Conservation (phyloP, 768 basidiomycete genomes). For the Trametopsis cervina region DNA sequence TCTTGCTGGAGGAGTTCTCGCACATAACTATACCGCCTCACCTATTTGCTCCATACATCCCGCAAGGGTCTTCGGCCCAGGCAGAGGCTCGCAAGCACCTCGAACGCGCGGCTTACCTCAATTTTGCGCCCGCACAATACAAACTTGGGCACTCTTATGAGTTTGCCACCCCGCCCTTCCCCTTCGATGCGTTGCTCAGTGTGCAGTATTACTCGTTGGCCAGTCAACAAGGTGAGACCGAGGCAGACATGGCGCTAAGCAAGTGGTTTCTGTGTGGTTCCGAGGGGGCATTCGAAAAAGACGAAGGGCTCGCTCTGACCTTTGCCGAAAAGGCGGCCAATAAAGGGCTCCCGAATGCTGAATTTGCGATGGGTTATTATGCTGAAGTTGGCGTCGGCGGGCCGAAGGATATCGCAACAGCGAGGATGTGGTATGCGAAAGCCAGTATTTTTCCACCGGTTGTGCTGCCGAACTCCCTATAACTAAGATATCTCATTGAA, state of each 20-base stretch:
- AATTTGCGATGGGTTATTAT: slow-evolving; percentile 97
- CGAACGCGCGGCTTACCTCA: slow-evolving; percentile 79
- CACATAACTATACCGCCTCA: slow-evolving; percentile 45
- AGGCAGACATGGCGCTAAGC: slow-evolving; percentile 94
- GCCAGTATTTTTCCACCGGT: slow-evolving; percentile 27
- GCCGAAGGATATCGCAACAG: slow-evolving; percentile 49
- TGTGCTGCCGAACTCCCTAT: background rate
- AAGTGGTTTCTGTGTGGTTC: slow-evolving; percentile 97
- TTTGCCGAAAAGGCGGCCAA: slow-evolving; percentile 86
- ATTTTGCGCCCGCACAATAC: slow-evolving; percentile 83
- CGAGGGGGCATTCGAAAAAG: slow-evolving; percentile 71
- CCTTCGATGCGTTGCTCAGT: slow-evolving; percentile 81
- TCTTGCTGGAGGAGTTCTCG: slow-evolving; percentile 82
- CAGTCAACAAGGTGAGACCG: slow-evolving; percentile 78
- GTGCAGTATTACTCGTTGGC: slow-evolving; percentile 88
- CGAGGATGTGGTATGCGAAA: slow-evolving; percentile 72
- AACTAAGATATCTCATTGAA: no score
- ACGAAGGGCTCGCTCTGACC: slow-evolving; percentile 76
- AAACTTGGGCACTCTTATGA: slow-evolving; percentile 92
- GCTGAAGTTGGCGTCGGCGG: slow-evolving; percentile 88
- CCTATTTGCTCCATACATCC: slow-evolving; percentile 49
- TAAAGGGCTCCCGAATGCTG: slow-evolving; percentile 72
- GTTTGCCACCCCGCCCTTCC: slow-evolving; percentile 77
- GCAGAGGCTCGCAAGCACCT: slow-evolving; percentile 71
- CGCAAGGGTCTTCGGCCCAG: slow-evolving; percentile 37